phyloP scores from a whole-genome alignment of 2,329 filamentous ascomycete genomes.

The Fonsecaea multimorphosa region DNA sequence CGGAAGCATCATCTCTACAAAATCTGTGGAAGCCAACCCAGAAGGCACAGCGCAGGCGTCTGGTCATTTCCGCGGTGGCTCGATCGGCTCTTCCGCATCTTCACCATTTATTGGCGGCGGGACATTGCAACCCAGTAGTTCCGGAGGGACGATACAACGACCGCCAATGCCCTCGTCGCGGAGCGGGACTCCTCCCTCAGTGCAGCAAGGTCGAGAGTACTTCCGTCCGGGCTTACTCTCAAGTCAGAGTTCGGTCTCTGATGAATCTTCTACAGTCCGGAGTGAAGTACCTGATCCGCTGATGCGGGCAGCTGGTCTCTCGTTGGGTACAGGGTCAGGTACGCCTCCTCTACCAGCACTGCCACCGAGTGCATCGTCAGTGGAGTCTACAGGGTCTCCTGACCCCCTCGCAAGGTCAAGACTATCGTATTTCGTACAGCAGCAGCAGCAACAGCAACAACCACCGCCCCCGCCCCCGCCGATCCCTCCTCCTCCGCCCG shows the following conservation, averaged over 20 bases:
- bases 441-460: conserved; percentile 25
- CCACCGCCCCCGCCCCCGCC: conserved; percentile 7
- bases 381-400: conserved; percentile 21
- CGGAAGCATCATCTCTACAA: conserved; percentile 37
- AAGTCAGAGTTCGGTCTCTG: conserved; percentile 37
- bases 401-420: conserved; percentile 27
- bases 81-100: conserved; percentile 35
- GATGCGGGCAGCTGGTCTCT: conserved; percentile 32
- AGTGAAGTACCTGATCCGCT: conserved; percentile 35
- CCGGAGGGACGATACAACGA: conserved; percentile 13
- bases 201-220: conserved; percentile 28
- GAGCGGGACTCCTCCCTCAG: conserved; percentile 30
- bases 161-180: conserved; percentile 32
- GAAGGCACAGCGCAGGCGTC: conserved; percentile 21
- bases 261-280: conserved; percentile 35
- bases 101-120: conserved; percentile 30
- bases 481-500: conserved; percentile 4
- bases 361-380: conserved; percentile 10
- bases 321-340: conserved; percentile 25
- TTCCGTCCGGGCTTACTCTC: conserved; percentile 33
- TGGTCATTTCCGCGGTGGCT: conserved; percentile 35
- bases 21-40: conserved; percentile 30
- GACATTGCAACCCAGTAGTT: conserved; percentile 15
- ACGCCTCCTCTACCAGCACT: conserved; percentile 32
- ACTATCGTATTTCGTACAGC: conserved; percentile 25